A percentile compares a stretch with the other conserved stretches of the same genome.
phyloP scores from a whole-genome alignment of 2,329 filamentous ascomycete species.

The Exophiala alcalophila region DNA sequence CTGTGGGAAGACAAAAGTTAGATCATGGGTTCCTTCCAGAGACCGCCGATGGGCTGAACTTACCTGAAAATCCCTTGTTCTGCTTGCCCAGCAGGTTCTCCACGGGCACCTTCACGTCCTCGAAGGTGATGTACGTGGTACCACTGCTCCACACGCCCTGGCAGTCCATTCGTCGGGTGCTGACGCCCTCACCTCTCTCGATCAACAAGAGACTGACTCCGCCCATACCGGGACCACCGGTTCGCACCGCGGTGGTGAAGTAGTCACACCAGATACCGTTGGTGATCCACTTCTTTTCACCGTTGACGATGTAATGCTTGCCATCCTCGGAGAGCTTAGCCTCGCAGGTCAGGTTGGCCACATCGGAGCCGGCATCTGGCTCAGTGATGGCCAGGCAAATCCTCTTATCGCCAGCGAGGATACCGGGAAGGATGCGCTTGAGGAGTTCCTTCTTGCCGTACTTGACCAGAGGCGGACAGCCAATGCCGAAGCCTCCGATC shows the following conservation, averaged over 20 bases:
- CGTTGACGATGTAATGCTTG: constrained; percentile 97
- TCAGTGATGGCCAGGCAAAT: constrained; percentile 98
- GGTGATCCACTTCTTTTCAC: constrained; percentile 99
- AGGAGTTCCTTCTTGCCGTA: constrained; percentile 83
- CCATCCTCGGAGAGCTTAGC: constrained; percentile 92
- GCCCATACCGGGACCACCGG: constrained; percentile 84
- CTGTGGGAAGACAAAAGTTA: too few species aligned
- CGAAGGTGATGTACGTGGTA: constrained; percentile 96
- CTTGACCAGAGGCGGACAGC: constrained; percentile 85
- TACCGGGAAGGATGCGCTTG: constrained; percentile 82
- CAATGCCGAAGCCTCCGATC: constrained; percentile 94
- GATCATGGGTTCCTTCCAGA: too few species aligned
- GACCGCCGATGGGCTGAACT: not conserved
- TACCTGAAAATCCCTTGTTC: constrained; percentile 91
- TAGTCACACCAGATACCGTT: constrained; percentile 97
- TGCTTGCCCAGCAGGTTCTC: constrained; percentile 97
- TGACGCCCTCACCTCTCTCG: constrained; percentile 84
- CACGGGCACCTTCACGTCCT: constrained; percentile 99
- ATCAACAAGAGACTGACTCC: constrained; percentile 89
- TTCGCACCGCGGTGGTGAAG: constrained; percentile 94
- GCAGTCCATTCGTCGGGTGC: constrained; percentile 94
- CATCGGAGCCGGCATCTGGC: constrained; percentile 90
- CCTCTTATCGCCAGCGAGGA: constrained; percentile 88
- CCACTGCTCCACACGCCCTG: constrained; percentile 95
- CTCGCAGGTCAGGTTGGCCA: constrained; percentile 92